Conservation (phyloP, 192 early-diverging fungal genomes). For the Phycomyces blakesleeanus region DNA sequence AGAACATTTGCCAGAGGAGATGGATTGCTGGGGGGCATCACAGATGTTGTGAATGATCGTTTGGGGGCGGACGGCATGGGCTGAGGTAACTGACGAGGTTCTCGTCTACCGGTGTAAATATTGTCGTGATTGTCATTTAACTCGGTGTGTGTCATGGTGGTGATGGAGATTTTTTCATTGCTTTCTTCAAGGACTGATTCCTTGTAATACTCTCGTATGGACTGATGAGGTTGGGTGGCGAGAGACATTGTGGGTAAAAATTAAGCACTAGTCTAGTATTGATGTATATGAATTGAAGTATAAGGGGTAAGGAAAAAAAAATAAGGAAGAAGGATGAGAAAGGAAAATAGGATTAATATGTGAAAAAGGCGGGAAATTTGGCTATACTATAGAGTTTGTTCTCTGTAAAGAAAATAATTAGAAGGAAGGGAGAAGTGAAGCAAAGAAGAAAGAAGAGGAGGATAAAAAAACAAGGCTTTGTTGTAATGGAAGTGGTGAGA, state of each 20-base stretch:
- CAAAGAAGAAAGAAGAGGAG: neutral
- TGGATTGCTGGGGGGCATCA: neutral
- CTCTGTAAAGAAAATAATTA: too few relatives aligned
- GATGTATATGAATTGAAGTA: too few relatives aligned
- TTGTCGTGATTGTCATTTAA: too few relatives aligned
- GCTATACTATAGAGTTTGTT: too few relatives aligned
- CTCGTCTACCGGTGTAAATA: neutral
- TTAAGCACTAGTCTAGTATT: neutral
- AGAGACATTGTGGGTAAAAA: neutral
- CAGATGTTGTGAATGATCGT: neutral
- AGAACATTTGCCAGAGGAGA: neutral
- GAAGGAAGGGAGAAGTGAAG: neutral
- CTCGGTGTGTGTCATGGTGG: neutral
- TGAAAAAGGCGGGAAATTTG: neutral
- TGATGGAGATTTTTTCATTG: too few relatives aligned
- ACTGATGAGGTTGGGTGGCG: neutral
- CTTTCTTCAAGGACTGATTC: too few relatives aligned
- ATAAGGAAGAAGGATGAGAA: neutral
- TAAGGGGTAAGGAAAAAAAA: neutral
- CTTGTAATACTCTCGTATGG: too few relatives aligned
- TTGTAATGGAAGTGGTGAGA: neutral
- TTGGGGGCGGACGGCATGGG: neutral
- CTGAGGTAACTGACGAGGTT: neutral
- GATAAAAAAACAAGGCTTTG: neutral
- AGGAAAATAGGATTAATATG: neutral